phyloP scores from a whole-genome alignment of 169 alveolate genomes.

The Plasmodium adleri region DNA sequence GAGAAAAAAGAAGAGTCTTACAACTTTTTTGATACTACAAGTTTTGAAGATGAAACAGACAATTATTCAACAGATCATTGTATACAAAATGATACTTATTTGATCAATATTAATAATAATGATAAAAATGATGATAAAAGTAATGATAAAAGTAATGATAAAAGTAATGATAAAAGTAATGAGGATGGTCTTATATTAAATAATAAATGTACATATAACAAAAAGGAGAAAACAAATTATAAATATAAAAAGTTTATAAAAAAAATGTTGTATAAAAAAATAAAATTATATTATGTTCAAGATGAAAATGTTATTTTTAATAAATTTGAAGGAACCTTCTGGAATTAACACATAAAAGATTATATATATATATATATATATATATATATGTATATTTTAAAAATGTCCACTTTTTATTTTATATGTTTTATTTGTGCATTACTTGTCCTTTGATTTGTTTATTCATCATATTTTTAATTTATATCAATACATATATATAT shows the following conservation, averaged over 20 bases:
- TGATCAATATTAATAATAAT: neutral
- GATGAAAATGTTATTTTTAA: slow-evolving; percentile 65
- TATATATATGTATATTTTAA: neutral
- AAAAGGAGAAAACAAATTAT: neutral
- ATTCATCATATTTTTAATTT: too few relatives aligned
- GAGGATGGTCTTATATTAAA: neutral
- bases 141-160: neutral
- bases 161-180: neutral
- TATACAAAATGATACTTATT: slow-evolving; percentile 13
- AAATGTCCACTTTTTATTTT: neutral
- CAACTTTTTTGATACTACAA: slow-evolving; percentile 59
- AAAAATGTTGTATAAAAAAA: slow-evolving; percentile 57
- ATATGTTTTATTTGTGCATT: neutral
- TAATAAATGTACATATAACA: neutral
- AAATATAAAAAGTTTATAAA: slow-evolving; percentile 19
- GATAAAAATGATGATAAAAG: neutral
- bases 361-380: slow-evolving; percentile 9
- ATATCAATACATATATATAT: too few relatives aligned
- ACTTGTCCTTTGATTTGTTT: too few relatives aligned
- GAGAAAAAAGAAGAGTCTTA: slow-evolving; percentile 11
- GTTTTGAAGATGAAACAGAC: neutral
- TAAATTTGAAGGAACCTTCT: slow-evolving; percentile 53
- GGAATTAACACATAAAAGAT: slow-evolving; percentile 21
- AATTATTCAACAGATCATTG: slow-evolving; percentile 1
- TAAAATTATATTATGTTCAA: slow-evolving; percentile 39